phyloP scores from a whole-genome alignment of 371 early-diverging fungal species.

The Batkoa obscura region DNA sequence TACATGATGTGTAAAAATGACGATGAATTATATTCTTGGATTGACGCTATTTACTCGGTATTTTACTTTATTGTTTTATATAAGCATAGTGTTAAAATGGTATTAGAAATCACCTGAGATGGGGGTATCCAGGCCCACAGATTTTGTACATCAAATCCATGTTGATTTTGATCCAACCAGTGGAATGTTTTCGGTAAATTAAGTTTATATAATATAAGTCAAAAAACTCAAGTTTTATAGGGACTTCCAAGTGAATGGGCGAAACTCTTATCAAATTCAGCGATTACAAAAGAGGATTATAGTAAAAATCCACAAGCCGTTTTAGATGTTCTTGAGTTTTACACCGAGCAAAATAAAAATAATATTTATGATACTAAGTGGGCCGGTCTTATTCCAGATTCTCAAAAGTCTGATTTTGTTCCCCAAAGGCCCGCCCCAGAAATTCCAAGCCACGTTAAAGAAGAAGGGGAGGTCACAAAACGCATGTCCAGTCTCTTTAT shows the following conservation, averaged over 20 bases:
- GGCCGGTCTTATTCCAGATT: constrained; percentile 1
- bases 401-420: not conserved
- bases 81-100: not conserved
- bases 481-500: not conserved
- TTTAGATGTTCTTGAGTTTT: constrained; percentile 88
- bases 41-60: constrained; percentile 82
- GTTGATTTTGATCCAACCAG: constrained; percentile 88
- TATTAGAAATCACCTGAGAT: constrained; percentile 53
- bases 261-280: constrained; percentile 65
- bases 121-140: constrained; percentile 83
- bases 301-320: constrained; percentile 94
- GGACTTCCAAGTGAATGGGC: constrained; percentile 91
- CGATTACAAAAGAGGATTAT: constrained; percentile 87
- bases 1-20: constrained; percentile 77
- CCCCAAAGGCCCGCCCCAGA: not conserved
- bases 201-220: not conserved
- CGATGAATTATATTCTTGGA: constrained; percentile 90
- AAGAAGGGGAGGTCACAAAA: not conserved
- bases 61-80: constrained; percentile 1
- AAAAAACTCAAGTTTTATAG: constrained; percentile 16
- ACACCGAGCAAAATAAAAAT: constrained; percentile 48
- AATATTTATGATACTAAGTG: constrained; percentile 3
- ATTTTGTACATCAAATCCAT: constrained; percentile 88
- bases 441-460: not conserved
- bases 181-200: constrained; percentile 74